Evolutionary conservation across 163 green algal species (phyloP).

Genomic region (Scenedesmus sp.): DNA sequence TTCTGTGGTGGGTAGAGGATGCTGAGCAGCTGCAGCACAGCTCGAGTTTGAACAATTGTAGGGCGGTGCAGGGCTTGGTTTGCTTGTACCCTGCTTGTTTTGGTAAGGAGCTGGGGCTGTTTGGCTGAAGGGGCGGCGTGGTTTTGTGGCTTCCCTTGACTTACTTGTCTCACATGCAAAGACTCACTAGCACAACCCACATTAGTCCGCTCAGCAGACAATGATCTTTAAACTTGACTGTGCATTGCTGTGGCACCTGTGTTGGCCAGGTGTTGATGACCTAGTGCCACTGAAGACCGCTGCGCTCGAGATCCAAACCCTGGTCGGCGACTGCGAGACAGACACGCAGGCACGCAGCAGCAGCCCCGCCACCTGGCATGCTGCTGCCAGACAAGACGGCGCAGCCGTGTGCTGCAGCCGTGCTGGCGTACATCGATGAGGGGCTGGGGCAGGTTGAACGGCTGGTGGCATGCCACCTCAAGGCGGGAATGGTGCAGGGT

Average conservation of each 20-base stretch:
- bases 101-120: too few relatives aligned
- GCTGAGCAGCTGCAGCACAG: neutral
- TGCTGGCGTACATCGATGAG: conserved; percentile 32
- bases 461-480: neutral
- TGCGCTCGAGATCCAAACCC: conserved; percentile 10
- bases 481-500: conserved; percentile 39
- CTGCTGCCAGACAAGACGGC: conserved; percentile 30
- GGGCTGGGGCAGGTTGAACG: conserved; percentile 35
- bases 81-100: too few relatives aligned
- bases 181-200: too few relatives aligned
- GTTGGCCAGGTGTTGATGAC: conserved; percentile 14
- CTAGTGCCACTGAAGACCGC: conserved; percentile 1
- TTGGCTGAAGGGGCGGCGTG: too few relatives aligned
- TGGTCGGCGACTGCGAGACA: conserved; percentile 34
- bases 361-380: conserved; percentile 5
- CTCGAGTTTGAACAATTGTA: too few relatives aligned
- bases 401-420: conserved; percentile 31
- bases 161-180: too few relatives aligned
- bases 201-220: too few relatives aligned
- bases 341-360: conserved; percentile 46
- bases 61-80: too few relatives aligned
- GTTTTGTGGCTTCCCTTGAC: too few relatives aligned
- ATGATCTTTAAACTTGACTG: too few relatives aligned
- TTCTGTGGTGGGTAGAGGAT: conserved; percentile 29
- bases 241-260: neutral